Conservation (phyloP, 768 basidiomycete genomes). For the Suillus ampliporus region DNA sequence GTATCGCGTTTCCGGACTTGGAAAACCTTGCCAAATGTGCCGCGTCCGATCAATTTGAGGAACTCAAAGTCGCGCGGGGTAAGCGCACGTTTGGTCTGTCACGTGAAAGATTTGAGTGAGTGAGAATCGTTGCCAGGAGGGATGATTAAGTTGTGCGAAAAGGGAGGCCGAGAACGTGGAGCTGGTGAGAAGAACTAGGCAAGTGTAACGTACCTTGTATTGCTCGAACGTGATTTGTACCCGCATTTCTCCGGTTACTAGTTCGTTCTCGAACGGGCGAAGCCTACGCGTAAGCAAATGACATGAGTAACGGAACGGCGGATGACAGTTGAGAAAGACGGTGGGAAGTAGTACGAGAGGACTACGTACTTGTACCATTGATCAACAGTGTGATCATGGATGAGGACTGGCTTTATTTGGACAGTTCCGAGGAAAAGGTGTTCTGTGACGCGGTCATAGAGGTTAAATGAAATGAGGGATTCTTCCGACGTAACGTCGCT, state of each 20-base stretch:
- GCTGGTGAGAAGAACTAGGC: conserved; percentile 31
- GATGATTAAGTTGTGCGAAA: conserved; percentile 28
- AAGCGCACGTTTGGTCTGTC: conserved; percentile 81
- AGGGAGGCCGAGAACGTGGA: conserved; percentile 28
- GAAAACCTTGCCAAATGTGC: conserved; percentile 98
- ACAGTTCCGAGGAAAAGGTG: conserved; percentile 91
- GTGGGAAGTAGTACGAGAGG: conserved; percentile 22
- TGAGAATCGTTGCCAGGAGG: conserved; percentile 27
- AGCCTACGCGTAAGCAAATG: conserved; percentile 52
- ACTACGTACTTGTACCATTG: conserved; percentile 92
- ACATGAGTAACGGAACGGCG: conserved; percentile 22
- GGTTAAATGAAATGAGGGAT: conserved; percentile 83
- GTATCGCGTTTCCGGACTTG: conserved; percentile 99
- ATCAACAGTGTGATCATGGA: conserved; percentile 95
- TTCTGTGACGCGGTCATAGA: conserved; percentile 88
- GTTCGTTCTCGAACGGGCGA: conserved; percentile 76
- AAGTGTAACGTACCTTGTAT: conserved; percentile 67
- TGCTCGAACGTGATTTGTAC: conserved; percentile 95
- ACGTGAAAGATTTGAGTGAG: conserved; percentile 21
- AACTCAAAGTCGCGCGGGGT: conserved; percentile 98
- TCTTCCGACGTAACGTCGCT: conserved; percentile 95
- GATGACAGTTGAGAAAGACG: conserved; percentile 19
- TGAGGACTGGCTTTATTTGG: conserved; percentile 87
- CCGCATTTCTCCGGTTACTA: conserved; percentile 91
- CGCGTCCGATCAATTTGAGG: conserved; percentile 97